Conservation (phyloP, 768 basidiomycete genomes). For the Dacryopinax primogenitus region DNA sequence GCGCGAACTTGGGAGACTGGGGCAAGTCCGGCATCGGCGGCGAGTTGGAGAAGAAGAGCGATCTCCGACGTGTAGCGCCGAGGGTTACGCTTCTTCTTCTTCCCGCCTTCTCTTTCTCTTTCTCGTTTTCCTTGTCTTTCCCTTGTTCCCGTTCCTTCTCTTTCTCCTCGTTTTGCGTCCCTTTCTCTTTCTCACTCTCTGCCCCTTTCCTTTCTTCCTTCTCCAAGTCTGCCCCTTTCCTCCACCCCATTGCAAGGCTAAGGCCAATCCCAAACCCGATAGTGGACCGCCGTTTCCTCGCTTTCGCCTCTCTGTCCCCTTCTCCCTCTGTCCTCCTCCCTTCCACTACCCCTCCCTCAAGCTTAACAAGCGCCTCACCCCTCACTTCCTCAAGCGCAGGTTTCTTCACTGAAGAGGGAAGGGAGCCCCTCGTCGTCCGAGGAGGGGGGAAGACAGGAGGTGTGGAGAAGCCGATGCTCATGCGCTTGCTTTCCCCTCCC, state of each 20-base stretch:
- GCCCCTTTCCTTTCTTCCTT: conserved; percentile 5
- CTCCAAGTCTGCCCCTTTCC: background rate
- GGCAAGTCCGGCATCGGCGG: background rate
- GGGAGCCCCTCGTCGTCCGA: background rate
- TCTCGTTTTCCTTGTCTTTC: background rate
- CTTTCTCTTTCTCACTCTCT: conserved; percentile 11
- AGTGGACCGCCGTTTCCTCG: background rate
- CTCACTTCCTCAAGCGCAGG: too few species aligned
- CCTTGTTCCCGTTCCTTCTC: background rate
- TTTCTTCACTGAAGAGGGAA: too few species aligned
- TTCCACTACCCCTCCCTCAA: background rate
- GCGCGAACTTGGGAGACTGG: background rate
- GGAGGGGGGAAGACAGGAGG: background rate
- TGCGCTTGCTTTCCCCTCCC: background rate
- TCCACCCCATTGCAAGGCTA: conserved; percentile 12
- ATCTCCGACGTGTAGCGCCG: background rate
- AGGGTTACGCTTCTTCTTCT: background rate
- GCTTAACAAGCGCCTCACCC: too few species aligned
- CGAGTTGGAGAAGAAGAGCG: background rate
- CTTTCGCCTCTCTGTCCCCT: background rate
- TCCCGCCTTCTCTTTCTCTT: background rate
- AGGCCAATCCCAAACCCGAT: background rate
- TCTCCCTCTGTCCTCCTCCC: background rate
- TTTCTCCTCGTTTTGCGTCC: conserved; percentile 10
- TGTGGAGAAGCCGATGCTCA: background rate